Evolutionary conservation across 73 alveolate genomes (phyloP).

Genomic region (Loxodes magnus): DNA sequence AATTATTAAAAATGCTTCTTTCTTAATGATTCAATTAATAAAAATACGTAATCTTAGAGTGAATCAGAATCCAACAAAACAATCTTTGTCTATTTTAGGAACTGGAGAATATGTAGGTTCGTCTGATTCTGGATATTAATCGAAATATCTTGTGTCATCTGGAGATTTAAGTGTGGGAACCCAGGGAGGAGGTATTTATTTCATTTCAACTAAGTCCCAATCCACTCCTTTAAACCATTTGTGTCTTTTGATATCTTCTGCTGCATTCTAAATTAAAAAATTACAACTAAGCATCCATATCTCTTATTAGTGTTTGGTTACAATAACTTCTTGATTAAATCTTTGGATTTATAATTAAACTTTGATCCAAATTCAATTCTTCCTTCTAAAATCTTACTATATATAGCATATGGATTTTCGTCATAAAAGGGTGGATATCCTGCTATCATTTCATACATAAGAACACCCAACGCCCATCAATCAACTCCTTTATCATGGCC

Average conservation of each 20-base stretch:
- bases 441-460: conserved; percentile 71
- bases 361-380: conserved; percentile 58
- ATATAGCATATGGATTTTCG: conserved; percentile 64
- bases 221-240: conserved; percentile 76
- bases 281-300: conserved; percentile 18
- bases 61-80: too few species aligned
- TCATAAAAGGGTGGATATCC: conserved; percentile 80
- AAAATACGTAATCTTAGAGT: too few species aligned
- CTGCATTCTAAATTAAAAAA: conserved; percentile 19
- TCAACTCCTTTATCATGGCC: conserved; percentile 80
- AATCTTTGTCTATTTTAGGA: too few species aligned
- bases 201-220: conserved; percentile 40
- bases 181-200: conserved; percentile 86
- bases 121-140: conserved; percentile 59
- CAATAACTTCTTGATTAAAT: conserved; percentile 38
- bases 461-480: conserved; percentile 86
- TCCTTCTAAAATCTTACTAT: conserved; percentile 66
- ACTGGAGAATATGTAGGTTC: too few species aligned
- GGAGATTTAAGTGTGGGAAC: conserved; percentile 50
- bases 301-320: conserved; percentile 23
- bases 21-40: too few species aligned
- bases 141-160: conserved; percentile 65
- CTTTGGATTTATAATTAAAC: conserved; percentile 50
- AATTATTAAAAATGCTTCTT: too few species aligned
- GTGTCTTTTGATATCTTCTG: conserved; percentile 50